Evolutionary conservation across 2,329 filamentous ascomycete genomes (phyloP), one percentile per base, ranked within the genome.

Genomic region (Xylaria sp.): DNA sequence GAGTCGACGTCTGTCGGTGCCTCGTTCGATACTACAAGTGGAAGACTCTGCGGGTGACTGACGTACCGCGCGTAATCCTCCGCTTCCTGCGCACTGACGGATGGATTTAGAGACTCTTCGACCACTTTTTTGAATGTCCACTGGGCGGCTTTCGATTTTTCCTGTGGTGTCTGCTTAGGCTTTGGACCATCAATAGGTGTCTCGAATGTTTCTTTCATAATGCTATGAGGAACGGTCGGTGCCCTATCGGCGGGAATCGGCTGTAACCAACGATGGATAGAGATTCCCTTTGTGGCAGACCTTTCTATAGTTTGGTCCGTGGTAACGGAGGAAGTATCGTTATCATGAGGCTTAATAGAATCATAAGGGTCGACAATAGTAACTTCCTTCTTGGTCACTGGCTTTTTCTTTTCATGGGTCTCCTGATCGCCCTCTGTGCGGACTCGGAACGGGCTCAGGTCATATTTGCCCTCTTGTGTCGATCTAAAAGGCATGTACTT

Each of bases 1-100:
- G 73, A 82, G 67, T 88, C 84, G 51, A 87, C 81, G 66, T 88
- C 83, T 1, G 85, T 83, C 0, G 89, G 88, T 3, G 87, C 85
- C 66, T 92, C 89, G 44, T 85, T 88, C 4, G 90, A 91, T 1
- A 92, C 85, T 0, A 96, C 93, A 1, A 99, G 85, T 0, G 95
- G 94, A 0, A 99, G 88, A 61, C 91, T 94, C 63, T 97, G 90
- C 1, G 96, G 94, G 75, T 99, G 96, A 54, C 87, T 89, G 71
- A 99, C 89, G 79, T 98, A 99, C 27, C 91, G 89, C 65, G 90
- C 87, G 77, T 99, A 99, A 77, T 98, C 96, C 53, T 91, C 89
- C 27, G 89, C 88, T 81, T 98, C 95, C 44, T 88, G 86, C 7
- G 85, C 80, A 7, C 87, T 91, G 42, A 99, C 92, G 0, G 89